Evolutionary conservation across 805 yeast species (phyloP), one percentile per base, ranked within the genome.

Genomic region (Candida odintsovae): DNA sequence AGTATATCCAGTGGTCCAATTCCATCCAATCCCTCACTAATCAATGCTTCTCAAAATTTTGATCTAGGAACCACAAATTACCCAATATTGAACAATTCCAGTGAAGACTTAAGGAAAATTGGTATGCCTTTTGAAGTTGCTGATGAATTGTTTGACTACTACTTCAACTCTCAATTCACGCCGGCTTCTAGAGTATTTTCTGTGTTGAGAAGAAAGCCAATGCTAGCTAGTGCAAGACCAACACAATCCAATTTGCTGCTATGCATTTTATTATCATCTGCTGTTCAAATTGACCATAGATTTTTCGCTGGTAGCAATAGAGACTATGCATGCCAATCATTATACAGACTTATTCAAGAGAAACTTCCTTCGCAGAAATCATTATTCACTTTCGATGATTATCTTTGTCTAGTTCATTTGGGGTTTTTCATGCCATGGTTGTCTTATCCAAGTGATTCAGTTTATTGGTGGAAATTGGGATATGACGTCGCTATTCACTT

Each of bases 351-450:
- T 12, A 53, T 59, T 16, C 56, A 55, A 46, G 49, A 51, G 4
- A 15, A 44, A 7, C 28, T 59, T 5, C 53, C 54, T 1, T n/a
- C 40, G 1, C 9, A 28, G 12, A 7, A 43, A 46, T 16, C 47
- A 38, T 3, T 33, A 3, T 50, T 51, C 18, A 40, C 50, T 0
- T 50, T 57, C 12, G 63, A 59, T 40, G 63, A 59, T 39, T 47
- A 52, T 13, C 36, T 59, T 1, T 49, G 53, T 9, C 37, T 47
- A 1, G 41, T 54, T 4, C 63, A 59, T 45, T 41, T 59, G 15
- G 52, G 53, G 3, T 59, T 51, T 37, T 44, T 52, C 26, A 59
- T 56, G 53, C 61, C 61, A 5, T 59, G 61, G 61, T 28, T 57
- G 31, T 46, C 58, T 0, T 56, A 52, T 38, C 52, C 59, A 8